Base-by-base conservation (phyloP, 2,329 filamentous ascomycete genomes). In the Lecanicillium sp. region DNA sequence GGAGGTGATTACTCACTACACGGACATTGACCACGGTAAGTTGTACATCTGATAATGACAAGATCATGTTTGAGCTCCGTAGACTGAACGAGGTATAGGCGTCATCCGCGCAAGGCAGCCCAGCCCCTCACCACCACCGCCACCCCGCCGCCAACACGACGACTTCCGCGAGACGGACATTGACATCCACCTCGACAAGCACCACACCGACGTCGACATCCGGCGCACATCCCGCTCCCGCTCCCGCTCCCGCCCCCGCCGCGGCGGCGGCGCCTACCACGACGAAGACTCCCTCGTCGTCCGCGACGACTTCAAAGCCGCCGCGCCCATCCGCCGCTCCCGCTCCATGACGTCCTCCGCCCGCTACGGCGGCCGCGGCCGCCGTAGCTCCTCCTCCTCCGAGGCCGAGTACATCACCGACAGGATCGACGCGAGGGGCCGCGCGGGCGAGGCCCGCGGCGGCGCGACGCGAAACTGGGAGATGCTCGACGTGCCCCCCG, bases 1-100 rank as follows among this genome's bases (percentile, higher is more conserved):
- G 60, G 87, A 95, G 62, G 83, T 95, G 50, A 90, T 94, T 55
- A 94, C 88, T 0, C 87, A 93, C 67, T 91, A 93, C 62, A 79
- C 84, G 50, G 86, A 91, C 60, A 85, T 94, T 57, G 87, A 95
- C 60, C 88, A 95, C 67, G 90, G 87, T 88, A 72, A 62, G 81
- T 65, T 3, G 12, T 17, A 5, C 17, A 30, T 17, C 15, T 3
- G 14, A 24, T 17, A 26, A 23, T 12, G 35, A n/a, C n/a, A 6
- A 6, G 6, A 20, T 23, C 19, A 24, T 24, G 12, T 19, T 15
- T n/a, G 11, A 8, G 14, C 5, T 21, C 3, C 7, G 15, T 5
- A 30, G 7, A 24, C n/a, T 17, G 24, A 4, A 11, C 40, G 20
- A 9, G 26, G n/a, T 4, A 23, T 50, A 80, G 77, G 75, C 32